Evolutionary conservation across 1,284 basidiomycete species (phyloP).

Genomic region (Pyrrhoderma noxium): DNA sequence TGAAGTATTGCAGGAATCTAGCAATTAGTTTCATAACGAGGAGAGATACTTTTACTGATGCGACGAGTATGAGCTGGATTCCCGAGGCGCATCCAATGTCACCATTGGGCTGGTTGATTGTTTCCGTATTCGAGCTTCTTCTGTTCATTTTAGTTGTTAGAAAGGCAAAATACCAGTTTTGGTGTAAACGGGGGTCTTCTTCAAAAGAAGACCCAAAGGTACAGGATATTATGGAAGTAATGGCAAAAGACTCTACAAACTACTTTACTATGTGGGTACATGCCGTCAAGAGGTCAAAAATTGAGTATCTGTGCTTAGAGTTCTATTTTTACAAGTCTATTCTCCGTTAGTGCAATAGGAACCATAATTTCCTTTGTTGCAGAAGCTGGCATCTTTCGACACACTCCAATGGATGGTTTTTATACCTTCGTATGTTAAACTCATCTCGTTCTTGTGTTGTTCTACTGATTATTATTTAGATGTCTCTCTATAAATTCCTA

Average conservation of each 20-base stretch:
- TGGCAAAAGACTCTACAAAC: constrained; percentile 7
- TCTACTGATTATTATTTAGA: too few species aligned
- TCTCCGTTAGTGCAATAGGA: neutral
- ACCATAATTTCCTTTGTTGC: neutral
- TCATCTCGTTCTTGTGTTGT: too few species aligned
- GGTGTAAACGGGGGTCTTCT: too few species aligned
- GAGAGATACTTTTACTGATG: neutral
- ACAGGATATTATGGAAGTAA: neutral
- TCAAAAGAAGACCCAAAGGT: too few species aligned
- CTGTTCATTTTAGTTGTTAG: constrained; percentile 6
- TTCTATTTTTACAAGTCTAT: neutral
- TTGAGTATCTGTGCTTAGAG: neutral
- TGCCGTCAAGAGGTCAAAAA: neutral
- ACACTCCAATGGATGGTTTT: too few species aligned
- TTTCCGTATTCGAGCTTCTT: constrained; percentile 1
- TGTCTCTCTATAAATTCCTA: too few species aligned
- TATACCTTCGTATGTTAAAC: too few species aligned
- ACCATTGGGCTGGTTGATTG: neutral
- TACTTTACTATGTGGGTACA: constrained; percentile 7
- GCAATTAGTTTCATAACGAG: too few species aligned
- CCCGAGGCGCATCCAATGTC: neutral
- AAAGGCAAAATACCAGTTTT: neutral
- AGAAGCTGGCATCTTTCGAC: too few species aligned
- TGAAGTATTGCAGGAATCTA: too few species aligned
- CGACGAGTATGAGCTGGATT: neutral